Evolutionary conservation across 768 basidiomycete genomes (phyloP).

Genomic region (Lactifluus piperatus): DNA sequence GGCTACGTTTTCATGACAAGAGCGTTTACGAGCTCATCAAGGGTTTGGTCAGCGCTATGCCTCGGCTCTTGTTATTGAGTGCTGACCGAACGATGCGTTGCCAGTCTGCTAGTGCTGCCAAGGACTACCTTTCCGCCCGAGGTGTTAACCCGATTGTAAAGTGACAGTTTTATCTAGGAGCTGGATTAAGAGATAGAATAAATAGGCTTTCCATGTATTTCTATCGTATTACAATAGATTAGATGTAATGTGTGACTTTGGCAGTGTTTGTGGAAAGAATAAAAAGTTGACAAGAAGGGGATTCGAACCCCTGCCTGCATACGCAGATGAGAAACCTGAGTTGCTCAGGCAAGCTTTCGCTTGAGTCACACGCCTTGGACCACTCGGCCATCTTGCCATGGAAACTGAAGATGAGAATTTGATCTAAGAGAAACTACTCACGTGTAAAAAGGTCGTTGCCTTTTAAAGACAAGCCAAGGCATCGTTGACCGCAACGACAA

Average conservation of each 20-base stretch:
- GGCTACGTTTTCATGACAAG: slow-evolving; percentile 77
- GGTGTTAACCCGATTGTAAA: slow-evolving; percentile 33
- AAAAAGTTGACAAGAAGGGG: slow-evolving; percentile 24
- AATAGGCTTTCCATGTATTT: not conserved
- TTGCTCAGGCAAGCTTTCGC: slow-evolving; percentile 22
- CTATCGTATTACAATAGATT: too few species aligned
- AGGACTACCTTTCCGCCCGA: slow-evolving; percentile 63
- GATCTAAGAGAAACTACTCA: too few species aligned
- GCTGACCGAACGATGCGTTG: not conserved
- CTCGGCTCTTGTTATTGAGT: not conserved
- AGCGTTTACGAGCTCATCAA: slow-evolving; percentile 80
- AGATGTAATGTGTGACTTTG: not conserved
- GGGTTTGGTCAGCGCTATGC: slow-evolving; percentile 44
- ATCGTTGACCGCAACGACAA: too few species aligned
- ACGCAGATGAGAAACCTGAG: slow-evolving; percentile 25
- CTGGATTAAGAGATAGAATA: not conserved
- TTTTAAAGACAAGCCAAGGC: too few species aligned
- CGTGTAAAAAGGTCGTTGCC: too few species aligned
- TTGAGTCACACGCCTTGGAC: slow-evolving; percentile 28
- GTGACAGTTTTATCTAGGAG: slow-evolving; percentile 4
- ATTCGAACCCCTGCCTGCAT: slow-evolving; percentile 26
- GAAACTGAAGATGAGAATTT: not conserved
- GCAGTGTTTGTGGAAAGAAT: not conserved
- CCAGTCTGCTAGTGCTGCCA: slow-evolving; percentile 61
- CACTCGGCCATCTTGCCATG: slow-evolving; percentile 25